A percentile compares a stretch with the other conserved stretches of the same genome.
phyloP scores from a whole-genome alignment of 2,329 filamentous ascomycete species.

The Pseudogymnoascus sp. region DNA sequence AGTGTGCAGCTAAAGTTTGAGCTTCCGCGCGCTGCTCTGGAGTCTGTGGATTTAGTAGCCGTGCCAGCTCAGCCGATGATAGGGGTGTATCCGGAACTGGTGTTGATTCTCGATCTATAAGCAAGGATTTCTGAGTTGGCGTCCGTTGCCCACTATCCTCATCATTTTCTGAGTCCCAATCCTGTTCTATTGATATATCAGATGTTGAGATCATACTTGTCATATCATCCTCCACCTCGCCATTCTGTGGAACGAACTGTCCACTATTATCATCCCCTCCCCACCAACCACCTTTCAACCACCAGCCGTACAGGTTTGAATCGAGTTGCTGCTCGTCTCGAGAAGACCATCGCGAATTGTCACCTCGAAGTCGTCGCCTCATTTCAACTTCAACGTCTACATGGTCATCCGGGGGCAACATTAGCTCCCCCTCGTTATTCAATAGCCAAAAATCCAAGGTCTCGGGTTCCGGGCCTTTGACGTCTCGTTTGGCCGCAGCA shows the following conservation, averaged over 20 bases:
- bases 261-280: constrained; percentile 74
- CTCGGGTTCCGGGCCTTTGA: constrained; percentile 24
- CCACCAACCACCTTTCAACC: constrained; percentile 77
- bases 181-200: constrained; percentile 20
- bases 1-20: constrained; percentile 69
- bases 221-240: constrained; percentile 58
- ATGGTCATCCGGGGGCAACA: constrained; percentile 51
- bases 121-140: constrained; percentile 62
- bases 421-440: constrained; percentile 44
- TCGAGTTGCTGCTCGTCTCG: constrained; percentile 62
- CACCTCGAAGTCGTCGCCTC: constrained; percentile 49
- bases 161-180: constrained; percentile 41
- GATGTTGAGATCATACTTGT: constrained; percentile 69
- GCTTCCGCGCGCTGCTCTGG: constrained; percentile 76
- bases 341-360: constrained; percentile 33
- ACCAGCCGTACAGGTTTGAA: constrained; percentile 72
- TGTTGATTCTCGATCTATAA: constrained; percentile 44
- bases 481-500: constrained; percentile 12
- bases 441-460: constrained; percentile 47
- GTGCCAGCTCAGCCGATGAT: constrained; percentile 62
- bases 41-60: constrained; percentile 72
- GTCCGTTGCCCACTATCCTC: constrained; percentile 52
- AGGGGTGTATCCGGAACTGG: constrained; percentile 56
- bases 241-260: constrained; percentile 56
- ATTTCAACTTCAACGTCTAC: constrained; percentile 79